Conservation (phyloP, 2,329 filamentous ascomycete species). For the Fusarium mexicanum region DNA sequence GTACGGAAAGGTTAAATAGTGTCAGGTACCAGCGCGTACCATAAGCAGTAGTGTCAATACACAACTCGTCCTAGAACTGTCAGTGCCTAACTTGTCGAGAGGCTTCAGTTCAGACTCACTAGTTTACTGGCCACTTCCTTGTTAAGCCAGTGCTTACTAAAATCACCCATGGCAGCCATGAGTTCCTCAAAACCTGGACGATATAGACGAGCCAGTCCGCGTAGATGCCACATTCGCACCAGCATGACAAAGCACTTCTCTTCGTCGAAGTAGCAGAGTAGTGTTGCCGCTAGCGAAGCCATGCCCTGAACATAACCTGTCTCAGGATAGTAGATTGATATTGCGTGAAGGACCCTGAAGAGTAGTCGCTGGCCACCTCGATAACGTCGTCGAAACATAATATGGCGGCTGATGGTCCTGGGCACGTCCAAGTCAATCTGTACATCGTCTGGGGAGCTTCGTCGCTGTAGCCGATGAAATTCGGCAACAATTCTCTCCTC, state of each 20-base stretch:
- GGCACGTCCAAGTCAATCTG: slow-evolving; percentile 98
- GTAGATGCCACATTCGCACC: slow-evolving; percentile 90
- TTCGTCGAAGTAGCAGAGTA: slow-evolving; percentile 97
- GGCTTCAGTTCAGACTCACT: slow-evolving; percentile 60
- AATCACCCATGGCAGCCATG: slow-evolving; percentile 85
- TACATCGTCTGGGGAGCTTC: slow-evolving; percentile 86
- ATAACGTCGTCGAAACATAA: slow-evolving; percentile 96
- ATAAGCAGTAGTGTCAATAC: slow-evolving; percentile 89
- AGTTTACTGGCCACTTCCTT: slow-evolving; percentile 84
- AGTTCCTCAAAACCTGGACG: slow-evolving; percentile 84
- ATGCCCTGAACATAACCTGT: slow-evolving; percentile 98
- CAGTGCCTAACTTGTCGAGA: slow-evolving; percentile 1
- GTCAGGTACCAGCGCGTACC: slow-evolving; percentile 98
- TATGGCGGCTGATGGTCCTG: slow-evolving; percentile 91
- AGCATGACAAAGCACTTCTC: slow-evolving; percentile 96
- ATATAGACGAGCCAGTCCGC: slow-evolving; percentile 87
- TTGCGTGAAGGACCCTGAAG: slow-evolving; percentile 90
- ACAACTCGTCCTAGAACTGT: slow-evolving; percentile 70
- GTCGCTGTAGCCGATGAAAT: slow-evolving; percentile 77
- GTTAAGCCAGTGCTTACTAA: slow-evolving; percentile 84
- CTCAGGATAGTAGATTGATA: slow-evolving; percentile 89
- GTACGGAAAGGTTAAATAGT: slow-evolving; percentile 95
- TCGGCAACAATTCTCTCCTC: slow-evolving; percentile 77
- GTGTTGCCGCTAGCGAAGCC: slow-evolving; percentile 90
- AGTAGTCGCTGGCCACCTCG: slow-evolving; percentile 90